These are phyloP conservation scores for Syncephalis fuscata DNA, from an alignment of 371 early-diverging fungal species.

Conservation along the genomic window DNA sequence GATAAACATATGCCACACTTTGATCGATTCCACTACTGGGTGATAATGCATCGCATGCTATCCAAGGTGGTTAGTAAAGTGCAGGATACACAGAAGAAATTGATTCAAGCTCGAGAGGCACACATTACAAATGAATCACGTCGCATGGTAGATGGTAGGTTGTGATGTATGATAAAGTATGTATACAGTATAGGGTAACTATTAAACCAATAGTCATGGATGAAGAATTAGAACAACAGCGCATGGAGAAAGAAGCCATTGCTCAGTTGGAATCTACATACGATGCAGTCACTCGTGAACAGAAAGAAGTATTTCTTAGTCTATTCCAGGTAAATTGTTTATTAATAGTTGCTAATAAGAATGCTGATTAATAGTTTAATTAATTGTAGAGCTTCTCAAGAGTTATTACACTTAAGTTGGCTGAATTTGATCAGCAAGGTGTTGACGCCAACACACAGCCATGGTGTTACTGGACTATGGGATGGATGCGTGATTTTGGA, in stretches of 20 bases:
- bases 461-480: no score
- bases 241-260: slow-evolving; percentile 22
- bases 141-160: not conserved
- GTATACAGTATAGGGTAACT: not conserved
- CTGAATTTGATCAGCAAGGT: no score
- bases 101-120: slow-evolving; percentile 40
- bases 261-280: slow-evolving; percentile 42
- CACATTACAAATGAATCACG: not conserved
- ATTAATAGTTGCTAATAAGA: no score
- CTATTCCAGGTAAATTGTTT: slow-evolving; percentile 32
- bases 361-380: no score
- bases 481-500: no score
- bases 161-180: not conserved
- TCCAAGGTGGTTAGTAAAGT: slow-evolving; percentile 32
- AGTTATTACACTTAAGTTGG: no score
- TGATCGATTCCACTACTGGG: not conserved
- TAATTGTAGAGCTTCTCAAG: no score
- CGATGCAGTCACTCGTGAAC: slow-evolving; percentile 51
- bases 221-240: slow-evolving; percentile 12
- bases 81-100: slow-evolving; percentile 66
- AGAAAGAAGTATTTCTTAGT: slow-evolving; percentile 60
- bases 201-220: slow-evolving; percentile 8
- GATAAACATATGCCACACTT: slow-evolving; percentile 24
- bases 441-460: no score
- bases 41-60: not conserved